phyloP scores from a whole-genome alignment of 208 protist species.

The Acanthamoeba healyi region DNA sequence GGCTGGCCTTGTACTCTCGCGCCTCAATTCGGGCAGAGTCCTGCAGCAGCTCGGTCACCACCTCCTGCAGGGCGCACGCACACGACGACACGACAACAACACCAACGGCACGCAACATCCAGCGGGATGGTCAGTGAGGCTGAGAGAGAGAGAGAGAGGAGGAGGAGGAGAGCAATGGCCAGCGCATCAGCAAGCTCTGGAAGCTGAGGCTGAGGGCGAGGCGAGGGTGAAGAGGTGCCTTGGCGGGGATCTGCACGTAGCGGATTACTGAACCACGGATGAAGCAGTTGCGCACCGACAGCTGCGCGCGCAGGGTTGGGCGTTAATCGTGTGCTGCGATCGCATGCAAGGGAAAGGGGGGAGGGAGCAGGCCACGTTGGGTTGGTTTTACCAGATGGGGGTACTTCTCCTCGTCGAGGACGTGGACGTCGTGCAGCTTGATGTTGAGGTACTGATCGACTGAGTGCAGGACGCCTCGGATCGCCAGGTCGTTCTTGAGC shows the following conservation, averaged over 20 bases:
- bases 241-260: slow-evolving; percentile 92
- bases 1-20: slow-evolving; percentile 47
- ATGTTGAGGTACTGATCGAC: slow-evolving; percentile 96
- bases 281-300: slow-evolving; percentile 94
- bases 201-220: background rate
- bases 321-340: background rate
- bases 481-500: slow-evolving; percentile 92
- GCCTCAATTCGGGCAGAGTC: slow-evolving; percentile 90
- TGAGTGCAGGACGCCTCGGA: slow-evolving; percentile 91
- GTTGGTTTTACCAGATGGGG: slow-evolving; percentile 95
- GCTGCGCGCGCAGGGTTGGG: slow-evolving; percentile 75
- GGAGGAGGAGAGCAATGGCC: too few relatives aligned
- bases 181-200: background rate
- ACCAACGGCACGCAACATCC: too few relatives aligned
- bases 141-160: background rate
- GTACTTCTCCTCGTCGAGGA: slow-evolving; percentile 91
- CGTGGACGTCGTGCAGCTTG: slow-evolving; percentile 91
- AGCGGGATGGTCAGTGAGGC: background rate
- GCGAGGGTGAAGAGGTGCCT: background rate
- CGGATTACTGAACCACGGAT: slow-evolving; percentile 93
- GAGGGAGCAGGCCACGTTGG: too few relatives aligned
- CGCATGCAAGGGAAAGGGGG: background rate
- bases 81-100: background rate
- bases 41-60: slow-evolving; percentile 93
- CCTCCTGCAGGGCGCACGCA: slow-evolving; percentile 75